These are phyloP conservation scores for Sarocladiaceae sp. DNA, from an alignment of 2,329 filamentous ascomycete species.

Conservation along the genomic window DNA sequence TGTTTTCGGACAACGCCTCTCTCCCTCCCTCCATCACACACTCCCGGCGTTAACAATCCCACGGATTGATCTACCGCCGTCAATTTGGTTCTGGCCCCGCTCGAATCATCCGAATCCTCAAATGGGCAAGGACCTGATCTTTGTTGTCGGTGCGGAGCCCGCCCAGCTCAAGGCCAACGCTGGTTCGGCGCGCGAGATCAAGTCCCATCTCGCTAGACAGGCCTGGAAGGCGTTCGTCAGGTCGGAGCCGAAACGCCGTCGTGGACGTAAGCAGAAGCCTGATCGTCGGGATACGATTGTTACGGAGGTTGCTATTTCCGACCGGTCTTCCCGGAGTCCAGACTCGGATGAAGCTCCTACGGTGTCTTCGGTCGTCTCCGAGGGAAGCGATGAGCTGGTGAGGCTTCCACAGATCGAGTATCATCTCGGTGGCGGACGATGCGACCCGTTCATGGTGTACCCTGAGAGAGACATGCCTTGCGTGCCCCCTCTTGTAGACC, in stretches of 20 bases:
- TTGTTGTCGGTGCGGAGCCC: constrained; percentile 18
- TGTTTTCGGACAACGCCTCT: too few relatives aligned
- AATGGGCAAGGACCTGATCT: constrained; percentile 9
- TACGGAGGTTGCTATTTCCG: neutral
- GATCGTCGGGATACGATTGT: neutral
- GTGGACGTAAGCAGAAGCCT: neutral
- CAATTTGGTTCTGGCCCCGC: too few relatives aligned
- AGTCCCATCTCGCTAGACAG: constrained; percentile 17
- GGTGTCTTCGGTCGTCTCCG: neutral
- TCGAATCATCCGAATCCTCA: too few relatives aligned
- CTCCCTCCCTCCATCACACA: too few relatives aligned
- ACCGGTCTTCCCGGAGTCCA: neutral
- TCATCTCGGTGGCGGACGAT: constrained; percentile 18
- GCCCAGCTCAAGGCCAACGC: constrained; percentile 18
- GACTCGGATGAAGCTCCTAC: neutral
- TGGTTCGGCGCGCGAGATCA: constrained; percentile 12
- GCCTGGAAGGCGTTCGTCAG: constrained; percentile 15
- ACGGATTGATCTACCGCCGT: too few relatives aligned
- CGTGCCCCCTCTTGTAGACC: constrained; percentile 19
- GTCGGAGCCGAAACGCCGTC: constrained; percentile 2
- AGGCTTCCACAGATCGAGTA: constrained; percentile 13
- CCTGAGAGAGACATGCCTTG: constrained; percentile 16
- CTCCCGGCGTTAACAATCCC: too few relatives aligned
- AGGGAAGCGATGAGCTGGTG: neutral
- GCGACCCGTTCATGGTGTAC: constrained; percentile 20